phyloP scores from a whole-genome alignment of 257 asterid genomes.

The Misopates orontium region DNA sequence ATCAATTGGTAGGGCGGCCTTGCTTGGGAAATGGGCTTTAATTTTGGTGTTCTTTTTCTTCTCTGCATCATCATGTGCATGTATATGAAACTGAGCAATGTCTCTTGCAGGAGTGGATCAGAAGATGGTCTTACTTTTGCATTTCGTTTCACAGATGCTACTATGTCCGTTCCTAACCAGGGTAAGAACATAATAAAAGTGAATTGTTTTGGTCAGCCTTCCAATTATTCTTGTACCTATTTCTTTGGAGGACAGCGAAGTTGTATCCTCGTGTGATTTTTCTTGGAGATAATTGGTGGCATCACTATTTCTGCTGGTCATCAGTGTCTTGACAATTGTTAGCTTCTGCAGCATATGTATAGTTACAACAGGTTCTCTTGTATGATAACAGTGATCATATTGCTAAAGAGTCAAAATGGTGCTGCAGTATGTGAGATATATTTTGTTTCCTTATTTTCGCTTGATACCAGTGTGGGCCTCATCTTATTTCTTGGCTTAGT shows the following conservation, averaged over 20 bases:
- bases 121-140: constrained; percentile 96
- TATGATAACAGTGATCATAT: constrained; percentile 11
- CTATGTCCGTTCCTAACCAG: constrained; percentile 71
- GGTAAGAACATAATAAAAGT: constrained; percentile 50
- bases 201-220: constrained; percentile 17
- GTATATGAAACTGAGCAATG: constrained; percentile 19
- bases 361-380: constrained; percentile 1
- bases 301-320: constrained; percentile 16
- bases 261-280: background rate
- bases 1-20: constrained; percentile 24
- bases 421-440: constrained; percentile 1
- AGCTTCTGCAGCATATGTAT: constrained; percentile 20
- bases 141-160: constrained; percentile 94
- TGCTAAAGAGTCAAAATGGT: background rate
- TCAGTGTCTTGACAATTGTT: constrained; percentile 10
- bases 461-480: constrained; percentile 2
- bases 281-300: background rate
- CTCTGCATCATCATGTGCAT: constrained; percentile 20
- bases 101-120: constrained; percentile 73
- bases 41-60: constrained; percentile 24
- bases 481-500: background rate
- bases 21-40: constrained; percentile 14
- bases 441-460: background rate
- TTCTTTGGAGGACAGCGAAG: constrained; percentile 20
- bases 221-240: constrained; percentile 24